Conservation (phyloP, 73 alveolate species). For the Paramecium caudatum region DNA sequence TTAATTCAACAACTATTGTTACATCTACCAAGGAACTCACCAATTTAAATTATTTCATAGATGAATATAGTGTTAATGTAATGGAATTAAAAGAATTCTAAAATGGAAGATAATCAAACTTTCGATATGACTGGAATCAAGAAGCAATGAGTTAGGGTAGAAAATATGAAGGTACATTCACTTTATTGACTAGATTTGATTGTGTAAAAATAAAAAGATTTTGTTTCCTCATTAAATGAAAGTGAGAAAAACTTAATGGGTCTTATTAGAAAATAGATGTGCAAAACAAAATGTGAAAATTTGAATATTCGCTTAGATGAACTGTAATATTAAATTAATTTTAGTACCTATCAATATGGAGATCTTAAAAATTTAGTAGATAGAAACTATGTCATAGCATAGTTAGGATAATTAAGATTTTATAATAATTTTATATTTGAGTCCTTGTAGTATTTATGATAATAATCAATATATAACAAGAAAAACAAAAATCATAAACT, state of each 20-base stretch:
- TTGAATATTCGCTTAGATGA: not conserved
- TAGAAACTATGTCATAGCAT: not conserved
- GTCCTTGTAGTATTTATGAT: constrained; percentile 29
- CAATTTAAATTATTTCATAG: constrained; percentile 2
- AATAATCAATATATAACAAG: constrained; percentile 56
- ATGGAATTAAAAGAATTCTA: constrained; percentile 8
- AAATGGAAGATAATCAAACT: not conserved
- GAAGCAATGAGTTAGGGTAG: not conserved
- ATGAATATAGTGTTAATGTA: constrained; percentile 37
- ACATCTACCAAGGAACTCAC: not conserved
- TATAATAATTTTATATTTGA: constrained; percentile 49
- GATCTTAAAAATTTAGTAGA: constrained; percentile 22
- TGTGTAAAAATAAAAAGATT: constrained; percentile 1
- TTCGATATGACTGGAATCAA: constrained; percentile 64
- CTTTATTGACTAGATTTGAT: not conserved
- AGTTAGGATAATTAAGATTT: constrained; percentile 38
- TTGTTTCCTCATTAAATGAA: not conserved
- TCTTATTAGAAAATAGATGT: not conserved
- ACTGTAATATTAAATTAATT: not conserved
- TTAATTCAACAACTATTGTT: constrained; percentile 3
- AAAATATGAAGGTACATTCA: constrained; percentile 5
- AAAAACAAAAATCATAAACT: constrained; percentile 64
- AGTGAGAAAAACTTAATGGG: constrained; percentile 5
- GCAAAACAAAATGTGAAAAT: constrained; percentile 17
- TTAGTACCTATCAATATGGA: constrained; percentile 18